Percentiles rank a stretch among this genome's conserved stretches.
These are phyloP conservation scores for Geranomyces variabilis DNA, from an alignment of 192 early-diverging fungal genomes.

Conservation along the genomic window DNA sequence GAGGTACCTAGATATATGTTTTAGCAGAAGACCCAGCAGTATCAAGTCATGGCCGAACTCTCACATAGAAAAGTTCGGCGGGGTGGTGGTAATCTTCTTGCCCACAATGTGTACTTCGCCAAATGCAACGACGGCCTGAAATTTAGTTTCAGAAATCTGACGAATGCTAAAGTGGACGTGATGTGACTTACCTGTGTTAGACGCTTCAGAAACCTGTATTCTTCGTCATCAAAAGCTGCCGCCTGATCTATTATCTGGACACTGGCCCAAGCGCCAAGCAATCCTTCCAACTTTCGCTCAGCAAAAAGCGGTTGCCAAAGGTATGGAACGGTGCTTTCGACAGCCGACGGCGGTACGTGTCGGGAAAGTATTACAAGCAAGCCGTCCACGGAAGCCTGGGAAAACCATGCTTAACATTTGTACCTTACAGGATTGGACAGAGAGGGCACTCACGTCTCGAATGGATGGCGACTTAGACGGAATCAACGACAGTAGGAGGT, in stretches of 20 bases:
- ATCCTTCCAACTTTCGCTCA: neutral
- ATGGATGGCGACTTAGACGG: conserved; percentile 29
- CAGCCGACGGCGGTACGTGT: conserved; percentile 2
- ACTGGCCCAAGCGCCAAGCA: conserved; percentile 17
- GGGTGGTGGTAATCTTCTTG: neutral
- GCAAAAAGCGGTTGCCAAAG: conserved; percentile 29
- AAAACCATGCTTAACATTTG: neutral
- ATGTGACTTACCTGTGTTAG: conserved; percentile 42
- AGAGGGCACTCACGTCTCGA: conserved; percentile 20
- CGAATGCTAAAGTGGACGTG: too few relatives aligned
- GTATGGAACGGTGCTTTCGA: conserved; percentile 6
- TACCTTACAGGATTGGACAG: neutral
- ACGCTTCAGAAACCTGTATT: conserved; percentile 39
- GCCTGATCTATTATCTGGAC: conserved; percentile 16
- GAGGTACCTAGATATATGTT: conserved; percentile 24
- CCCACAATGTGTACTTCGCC: neutral
- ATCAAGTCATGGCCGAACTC: neutral
- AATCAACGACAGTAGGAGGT: conserved; percentile 30
- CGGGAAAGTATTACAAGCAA: conserved; percentile 49
- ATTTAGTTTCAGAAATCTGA: too few relatives aligned
- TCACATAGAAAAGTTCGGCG: neutral
- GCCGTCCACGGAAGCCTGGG: conserved; percentile 54
- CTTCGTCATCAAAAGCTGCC: conserved; percentile 19
- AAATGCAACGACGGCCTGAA: neutral
- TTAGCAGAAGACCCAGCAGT: neutral